phyloP scores from a whole-genome alignment of 2,329 filamentous ascomycete species.

The Hypomyces rosellus region DNA sequence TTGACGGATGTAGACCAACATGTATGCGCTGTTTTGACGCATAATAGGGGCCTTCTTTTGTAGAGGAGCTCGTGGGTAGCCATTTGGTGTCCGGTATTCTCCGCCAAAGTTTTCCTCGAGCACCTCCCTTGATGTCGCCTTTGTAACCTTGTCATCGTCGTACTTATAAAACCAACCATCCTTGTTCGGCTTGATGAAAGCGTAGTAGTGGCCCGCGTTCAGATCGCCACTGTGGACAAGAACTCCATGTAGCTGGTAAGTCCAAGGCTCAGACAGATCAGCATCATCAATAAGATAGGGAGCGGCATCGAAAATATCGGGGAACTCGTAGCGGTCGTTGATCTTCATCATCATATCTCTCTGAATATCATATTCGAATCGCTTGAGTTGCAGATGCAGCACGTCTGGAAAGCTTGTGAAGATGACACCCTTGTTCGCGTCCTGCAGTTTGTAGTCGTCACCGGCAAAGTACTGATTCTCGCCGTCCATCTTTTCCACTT shows the following conservation, averaged over 20 bases:
- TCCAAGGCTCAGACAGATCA: slow-evolving; percentile 82
- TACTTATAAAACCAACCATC: slow-evolving; percentile 95
- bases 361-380: slow-evolving; percentile 96
- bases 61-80: slow-evolving; percentile 38
- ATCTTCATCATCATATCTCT: slow-evolving; percentile 99
- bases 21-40: slow-evolving; percentile 83
- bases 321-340: slow-evolving; percentile 87
- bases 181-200: slow-evolving; percentile 88
- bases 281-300: slow-evolving; percentile 83
- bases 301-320: slow-evolving; percentile 73
- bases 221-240: slow-evolving; percentile 94
- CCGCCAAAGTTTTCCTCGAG: slow-evolving; percentile 96
- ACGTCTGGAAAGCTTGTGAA: slow-evolving; percentile 94
- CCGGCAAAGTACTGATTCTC: slow-evolving; percentile 98
- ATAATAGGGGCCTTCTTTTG: slow-evolving; percentile 54
- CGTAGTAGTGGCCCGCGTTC: slow-evolving; percentile 97
- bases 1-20: slow-evolving; percentile 96
- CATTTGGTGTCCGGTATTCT: slow-evolving; percentile 57
- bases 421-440: slow-evolving; percentile 96
- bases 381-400: slow-evolving; percentile 88
- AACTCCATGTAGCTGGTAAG: slow-evolving; percentile 90
- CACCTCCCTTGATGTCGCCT: slow-evolving; percentile 83
- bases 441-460: slow-evolving; percentile 84
- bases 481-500: slow-evolving; percentile 93
- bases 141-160: slow-evolving; percentile 95